A percentile compares a stretch with the other conserved stretches of the same genome.
Evolutionary conservation across 2,329 filamentous ascomycete species (phyloP).

Genomic region (Colletotrichum costaricense): DNA sequence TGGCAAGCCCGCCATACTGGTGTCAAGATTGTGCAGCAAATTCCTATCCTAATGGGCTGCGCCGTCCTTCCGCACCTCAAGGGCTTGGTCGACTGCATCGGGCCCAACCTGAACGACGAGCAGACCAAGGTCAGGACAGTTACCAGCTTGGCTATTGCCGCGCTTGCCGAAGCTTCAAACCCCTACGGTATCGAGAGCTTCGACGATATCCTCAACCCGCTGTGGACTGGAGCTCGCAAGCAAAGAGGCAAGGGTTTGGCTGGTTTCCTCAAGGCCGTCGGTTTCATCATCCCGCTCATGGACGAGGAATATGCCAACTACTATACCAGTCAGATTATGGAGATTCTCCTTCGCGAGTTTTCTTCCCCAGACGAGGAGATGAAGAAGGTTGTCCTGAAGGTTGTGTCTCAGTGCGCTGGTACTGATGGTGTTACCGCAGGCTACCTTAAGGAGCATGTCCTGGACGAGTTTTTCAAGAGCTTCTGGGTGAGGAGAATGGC

Average conservation of each 20-base stretch:
- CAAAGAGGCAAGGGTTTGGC: slow-evolving; percentile 96
- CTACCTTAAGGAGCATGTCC: slow-evolving; percentile 94
- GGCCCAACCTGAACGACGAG: slow-evolving; percentile 94
- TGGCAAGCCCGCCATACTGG: slow-evolving; percentile 98
- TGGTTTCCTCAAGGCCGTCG: slow-evolving; percentile 96
- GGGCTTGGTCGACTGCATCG: slow-evolving; percentile 95
- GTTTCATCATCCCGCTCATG: slow-evolving; percentile 98
- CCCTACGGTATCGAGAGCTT: slow-evolving; percentile 99
- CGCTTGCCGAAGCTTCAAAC: slow-evolving; percentile 94
- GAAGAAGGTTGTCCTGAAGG: slow-evolving; percentile 99
- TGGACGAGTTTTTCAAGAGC: slow-evolving; percentile 97
- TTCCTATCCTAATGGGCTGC: slow-evolving; percentile 98
- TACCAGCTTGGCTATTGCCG: slow-evolving; percentile 93
- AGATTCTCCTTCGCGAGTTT: slow-evolving; percentile 95
- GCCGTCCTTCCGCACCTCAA: slow-evolving; percentile 96
- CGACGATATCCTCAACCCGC: slow-evolving; percentile 94
- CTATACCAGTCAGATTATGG: slow-evolving; percentile 99
- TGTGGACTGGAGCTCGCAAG: slow-evolving; percentile 96
- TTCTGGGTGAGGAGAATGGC: slow-evolving; percentile 99
- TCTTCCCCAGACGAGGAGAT: slow-evolving; percentile 98
- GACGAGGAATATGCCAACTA: slow-evolving; percentile 99
- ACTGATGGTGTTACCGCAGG: slow-evolving; percentile 95
- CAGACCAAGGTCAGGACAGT: slow-evolving; percentile 98
- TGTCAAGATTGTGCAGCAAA: slow-evolving; percentile 99
- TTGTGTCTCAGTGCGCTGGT: slow-evolving; percentile 93